Base-by-base conservation (phyloP, 768 basidiomycete species). In the Mycena capillaripes region DNA sequence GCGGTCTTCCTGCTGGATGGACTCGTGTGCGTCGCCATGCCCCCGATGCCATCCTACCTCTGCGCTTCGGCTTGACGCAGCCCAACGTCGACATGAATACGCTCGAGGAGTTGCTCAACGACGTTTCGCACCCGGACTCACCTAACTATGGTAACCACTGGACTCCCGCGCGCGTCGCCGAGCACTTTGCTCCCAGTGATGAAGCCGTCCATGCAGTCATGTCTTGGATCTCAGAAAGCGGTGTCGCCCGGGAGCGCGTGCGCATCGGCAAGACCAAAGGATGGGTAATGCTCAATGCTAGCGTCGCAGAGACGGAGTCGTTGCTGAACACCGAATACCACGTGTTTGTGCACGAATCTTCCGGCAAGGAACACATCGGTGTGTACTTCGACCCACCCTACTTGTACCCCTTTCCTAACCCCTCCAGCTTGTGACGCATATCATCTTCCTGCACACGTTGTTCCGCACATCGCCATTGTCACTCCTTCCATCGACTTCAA, bases 91-190 rank as follows among this genome's bases (percentile, higher is more conserved):
- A 86, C 46, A 81, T 75, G 61, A 21, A 36, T 11, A 57, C 79
- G 6, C 76, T 90, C 57, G 87, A 88, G 73, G 82, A 82, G 10
- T 79, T 85, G 55, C 83, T 90, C 21, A 77, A 84, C 73, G 84
- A 84, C 38, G 85, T 90, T 23, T 86, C 89, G 3, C 84, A 89
- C 66, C 88, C 89, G 4, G 84, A 85, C 27, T 89, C 89, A 1
- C 81, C 81, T 8, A 81, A 81, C 73, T 90, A 89, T 72, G 88
- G 88, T 17, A 79, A 86, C 66, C 89, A 90, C 75, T 88, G 86
- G 83, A 78, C 82, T 7, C 77, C 88, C 5, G 81, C 79, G 2
- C 76, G 86, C 61, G 82, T 89, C 30, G 82, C 85, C 6, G 79
- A 83, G 21, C 81, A 82, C 12, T 90, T 90, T 79, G 79, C 86